Base-by-base conservation (phyloP, 345 rosid genomes). In the Citrus maxima region DNA sequence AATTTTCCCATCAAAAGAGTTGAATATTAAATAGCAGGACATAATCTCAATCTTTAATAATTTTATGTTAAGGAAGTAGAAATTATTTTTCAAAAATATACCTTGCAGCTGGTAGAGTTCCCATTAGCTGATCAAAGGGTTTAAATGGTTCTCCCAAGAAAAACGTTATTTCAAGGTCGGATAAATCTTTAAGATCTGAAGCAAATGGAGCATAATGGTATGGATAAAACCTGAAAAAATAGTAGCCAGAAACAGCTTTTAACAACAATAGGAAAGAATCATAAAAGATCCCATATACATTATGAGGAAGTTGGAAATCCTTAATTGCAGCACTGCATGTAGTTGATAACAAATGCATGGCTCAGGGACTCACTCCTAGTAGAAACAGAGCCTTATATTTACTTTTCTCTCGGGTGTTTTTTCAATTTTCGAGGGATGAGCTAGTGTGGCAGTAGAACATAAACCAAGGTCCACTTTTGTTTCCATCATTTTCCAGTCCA, bases 121-220 rank as follows among this genome's bases (percentile, higher is more conserved):
- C 99, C 98, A 97, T 90, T 65, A 97, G 90, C 87, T 97, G 99
- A 87, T 97, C 98, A 86, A 97, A 94, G 69, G 99, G 99, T 88
- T 88, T 94, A 83, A 97, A 94, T 22, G 99, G 96, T 88, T 93
- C 93, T 67, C 98, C 98, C 67, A 54, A 60, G 85, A 94, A 97
- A 84, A 93, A 92, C 5, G 97, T 97, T 78, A 94, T 90, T 84
- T 97, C 99, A 88, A 92, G 71, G 77, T 91, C 96, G 71, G 84
- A 61, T 74, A 97, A 88, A 85, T 86, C 93, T 75, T 87, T 88
- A 79, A 97, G 92, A 85, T 97, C 99, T 38, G 98, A 94, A 85
- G 99, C 98, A 91, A 97, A 97, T 70, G 99, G 99, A 60, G 99
- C 98, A 87, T 94, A 97, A 82, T 97, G 98, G 85, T 89, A 94